Percentiles rank a stretch among this genome's conserved stretches.
Conservation (phyloP, 441 rosid species). For the Sinapis alba region DNA sequence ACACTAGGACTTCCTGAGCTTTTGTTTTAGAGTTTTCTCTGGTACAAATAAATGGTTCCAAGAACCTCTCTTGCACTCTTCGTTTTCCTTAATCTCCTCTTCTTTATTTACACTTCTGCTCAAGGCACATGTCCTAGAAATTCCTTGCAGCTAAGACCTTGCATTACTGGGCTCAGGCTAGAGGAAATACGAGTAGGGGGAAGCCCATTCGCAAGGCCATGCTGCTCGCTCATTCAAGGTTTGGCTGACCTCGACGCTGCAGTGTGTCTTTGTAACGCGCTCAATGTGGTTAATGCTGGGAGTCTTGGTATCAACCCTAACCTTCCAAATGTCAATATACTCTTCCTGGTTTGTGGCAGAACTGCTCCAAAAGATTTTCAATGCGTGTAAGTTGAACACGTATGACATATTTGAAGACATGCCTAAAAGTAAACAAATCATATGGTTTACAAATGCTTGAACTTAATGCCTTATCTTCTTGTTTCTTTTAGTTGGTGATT, state of each 20-base stretch:
- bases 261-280: conserved; percentile 10
- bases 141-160: background rate
- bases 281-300: too few species aligned
- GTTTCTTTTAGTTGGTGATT: background rate
- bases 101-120: conserved; percentile 16
- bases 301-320: background rate
- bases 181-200: background rate
- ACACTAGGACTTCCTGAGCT: background rate
- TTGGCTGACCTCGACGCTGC: conserved; percentile 20
- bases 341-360: conserved; percentile 6
- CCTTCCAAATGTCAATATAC: background rate
- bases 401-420: background rate
- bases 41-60: conserved; percentile 11
- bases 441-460: background rate
- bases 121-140: conserved; percentile 24
- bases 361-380: conserved; percentile 14
- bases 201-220: background rate
- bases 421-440: background rate
- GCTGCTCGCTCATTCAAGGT: conserved; percentile 22
- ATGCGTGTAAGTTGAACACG: conserved; percentile 23
- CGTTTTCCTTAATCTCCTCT: conserved; percentile 23
- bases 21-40: background rate
- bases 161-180: background rate
- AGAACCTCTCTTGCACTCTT: conserved; percentile 24
- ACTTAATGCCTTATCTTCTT: background rate